Evolutionary conservation across 495 filamentous ascomycete genomes (phyloP), one percentile per base, ranked within the genome.

Genomic region (Pyronema omphalodes): DNA sequence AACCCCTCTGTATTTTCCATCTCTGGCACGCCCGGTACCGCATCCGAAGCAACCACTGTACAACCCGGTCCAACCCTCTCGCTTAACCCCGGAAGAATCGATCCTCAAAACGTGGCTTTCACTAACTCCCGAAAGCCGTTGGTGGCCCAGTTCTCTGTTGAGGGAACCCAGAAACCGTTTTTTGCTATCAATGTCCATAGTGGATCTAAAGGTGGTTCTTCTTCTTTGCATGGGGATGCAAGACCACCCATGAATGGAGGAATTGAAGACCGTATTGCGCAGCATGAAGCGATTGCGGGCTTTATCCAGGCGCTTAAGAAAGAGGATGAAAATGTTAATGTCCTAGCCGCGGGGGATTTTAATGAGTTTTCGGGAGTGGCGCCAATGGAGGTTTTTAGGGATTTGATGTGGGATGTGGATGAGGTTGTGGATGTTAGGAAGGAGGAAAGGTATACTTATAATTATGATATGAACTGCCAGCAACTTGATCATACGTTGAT

Each of bases 151-250:
- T 82, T 76, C 72, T 68, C 74, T 52, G 68, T 72, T 23, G 60
- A 71, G 35, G 69, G 67, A 14, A 68, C 52, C 1, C 61, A 64
- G 46, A 67, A 64, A 23, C 58, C 60, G 1, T 71, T 81, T 54
- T 82, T 75, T 59, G 76, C 79, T 18, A 68, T 82, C 35, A 80
- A 81, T 57, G 75, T 81, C 37, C 78, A 81, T 59, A 73, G 71
- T 45, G 61, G 63, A 0, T 70, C 66, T 51, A 81, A 81, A 62
- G 76, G 76, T 29, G 79, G 78, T 5, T 72, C 74, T 37, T 69
- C 71, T 2, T 69, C 68, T 14, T 58, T 80, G 7, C 68, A 81
- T 14, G 76, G 78, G 29, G 77, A 80, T 53, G 61, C 67, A 0
- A 59, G 79, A 11, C 77, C 79, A n/a, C 79, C 79, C 0, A 63